Percentiles rank a stretch among this genome's conserved stretches.
Conservation (phyloP, 2,329 filamentous ascomycete species). For the Fusarium mangiferae region DNA sequence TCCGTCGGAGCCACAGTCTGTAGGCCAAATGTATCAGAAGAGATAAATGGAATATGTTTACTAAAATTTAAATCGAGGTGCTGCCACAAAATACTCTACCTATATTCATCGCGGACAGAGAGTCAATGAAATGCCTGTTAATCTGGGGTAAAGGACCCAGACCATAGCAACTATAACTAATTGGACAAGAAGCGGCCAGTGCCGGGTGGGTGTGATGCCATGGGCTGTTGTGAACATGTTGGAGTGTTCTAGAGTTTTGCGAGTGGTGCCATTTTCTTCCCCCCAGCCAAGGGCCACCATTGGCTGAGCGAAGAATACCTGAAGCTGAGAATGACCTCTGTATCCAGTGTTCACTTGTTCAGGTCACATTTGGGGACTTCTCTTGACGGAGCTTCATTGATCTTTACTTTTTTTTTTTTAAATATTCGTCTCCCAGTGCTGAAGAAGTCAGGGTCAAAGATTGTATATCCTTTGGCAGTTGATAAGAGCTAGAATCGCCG, state of each 20-base stretch:
- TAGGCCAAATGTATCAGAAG: neutral
- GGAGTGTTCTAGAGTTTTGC: constrained; percentile 35
- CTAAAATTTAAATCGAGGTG: neutral
- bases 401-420: neutral
- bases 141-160: constrained; percentile 35
- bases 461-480: neutral
- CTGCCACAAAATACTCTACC: constrained; percentile 21
- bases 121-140: constrained; percentile 18
- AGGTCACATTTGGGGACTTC: neutral
- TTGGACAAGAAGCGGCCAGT: neutral
- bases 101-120: neutral
- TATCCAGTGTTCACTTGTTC: neutral
- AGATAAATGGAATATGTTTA: constrained; percentile 3
- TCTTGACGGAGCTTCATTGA: neutral
- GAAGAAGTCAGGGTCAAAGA: neutral
- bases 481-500: neutral
- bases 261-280: constrained; percentile 38
- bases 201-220: constrained; percentile 30
- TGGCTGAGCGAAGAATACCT: neutral
- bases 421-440: neutral
- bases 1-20: neutral
- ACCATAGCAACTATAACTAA: neutral
- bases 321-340: neutral
- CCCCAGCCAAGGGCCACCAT: neutral
- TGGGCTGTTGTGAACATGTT: constrained; percentile 35